These are phyloP conservation scores for Cystobasidiaceae sp. DNA, from an alignment of 1,284 basidiomycete species.

Conservation along the genomic window DNA sequence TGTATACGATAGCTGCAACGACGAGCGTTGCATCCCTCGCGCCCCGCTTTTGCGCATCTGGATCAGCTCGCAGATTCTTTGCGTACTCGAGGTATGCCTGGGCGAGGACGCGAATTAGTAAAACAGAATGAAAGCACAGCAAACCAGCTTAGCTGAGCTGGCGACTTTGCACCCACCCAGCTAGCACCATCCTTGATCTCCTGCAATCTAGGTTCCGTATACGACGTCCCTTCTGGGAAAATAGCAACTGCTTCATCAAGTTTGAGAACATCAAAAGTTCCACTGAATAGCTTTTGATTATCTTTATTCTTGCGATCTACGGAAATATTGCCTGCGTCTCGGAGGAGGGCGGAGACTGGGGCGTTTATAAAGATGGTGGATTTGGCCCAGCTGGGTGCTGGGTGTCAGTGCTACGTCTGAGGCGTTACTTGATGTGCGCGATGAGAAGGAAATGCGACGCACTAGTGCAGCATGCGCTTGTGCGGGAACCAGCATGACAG, in stretches of 20 bases:
- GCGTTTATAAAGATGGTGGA: slow-evolving; percentile 70
- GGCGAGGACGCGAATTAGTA: too few species aligned
- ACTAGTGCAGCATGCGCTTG: slow-evolving; percentile 78
- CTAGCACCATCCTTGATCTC: slow-evolving; percentile 93
- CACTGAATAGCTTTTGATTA: slow-evolving; percentile 78
- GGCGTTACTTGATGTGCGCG: not conserved
- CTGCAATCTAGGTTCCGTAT: slow-evolving; percentile 83
- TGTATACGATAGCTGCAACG: slow-evolving; percentile 85
- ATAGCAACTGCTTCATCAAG: slow-evolving; percentile 75
- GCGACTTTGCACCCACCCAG: slow-evolving; percentile 54
- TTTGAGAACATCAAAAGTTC: slow-evolving; percentile 79
- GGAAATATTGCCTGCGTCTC: slow-evolving; percentile 87
- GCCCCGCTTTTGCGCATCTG: slow-evolving; percentile 47
- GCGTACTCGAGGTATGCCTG: slow-evolving; percentile 79
- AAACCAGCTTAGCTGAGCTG: not conserved
- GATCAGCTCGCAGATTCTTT: slow-evolving; percentile 58
- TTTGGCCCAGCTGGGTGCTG: slow-evolving; percentile 46
- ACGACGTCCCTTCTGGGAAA: slow-evolving; percentile 69
- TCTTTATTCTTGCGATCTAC: slow-evolving; percentile 90
- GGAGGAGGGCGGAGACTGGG: slow-evolving; percentile 65
- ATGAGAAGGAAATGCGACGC: slow-evolving; percentile 61
- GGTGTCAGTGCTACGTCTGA: not conserved
- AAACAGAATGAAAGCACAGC: not conserved
- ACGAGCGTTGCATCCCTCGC: slow-evolving; percentile 58
- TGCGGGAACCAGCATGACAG: slow-evolving; percentile 63